Evolutionary conservation across 768 basidiomycete species (phyloP), one percentile per base, ranked within the genome.

Genomic region (Auricularia heimuer): DNA sequence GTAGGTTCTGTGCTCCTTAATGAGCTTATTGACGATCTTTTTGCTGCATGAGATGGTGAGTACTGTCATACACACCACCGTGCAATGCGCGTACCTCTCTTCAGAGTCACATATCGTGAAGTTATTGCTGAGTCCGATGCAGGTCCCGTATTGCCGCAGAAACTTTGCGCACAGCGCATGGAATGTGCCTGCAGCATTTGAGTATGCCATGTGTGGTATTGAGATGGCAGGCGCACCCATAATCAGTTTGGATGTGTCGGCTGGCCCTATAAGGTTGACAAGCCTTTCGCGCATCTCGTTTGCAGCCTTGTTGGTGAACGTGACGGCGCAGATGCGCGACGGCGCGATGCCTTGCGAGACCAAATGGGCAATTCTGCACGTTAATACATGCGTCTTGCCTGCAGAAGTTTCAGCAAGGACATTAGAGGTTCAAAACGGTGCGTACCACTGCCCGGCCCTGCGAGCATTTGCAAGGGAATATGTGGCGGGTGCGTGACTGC

Each of bases 231-330:
- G 75, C 65, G 71, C 68, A 72, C 81, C 81, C 63, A 82, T 74
- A 4, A 79, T 69, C 29, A 94, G 77, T 45, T 79, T 75, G 11
- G 77, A 74, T 0, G 85, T 86, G 2, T 70, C 71, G 34, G 81
- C 73, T 45, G 83, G 80, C 3, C 92, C 92, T 42, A 96, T 80
- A 3, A 94, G 75, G 66, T 81, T 83, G 21, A 76, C 75, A 36
- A 96, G 77, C 3, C 93, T 81, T 62, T 83, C 80, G 63, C 83
- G 81, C 91, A 94, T 93, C 77, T 94, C 93, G 66, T 84, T 87
- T 1, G 92, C 91, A 16, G 92, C 92, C 74, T 92, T 92, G 77
- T 93, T 93, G 10, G 92, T 94, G 73, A 94, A 96, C 0, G 85
- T 96, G 11, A 94, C 89, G 2, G 88, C 87, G 70, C 87, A 88